Percentiles rank a stretch among this genome's conserved stretches.
Conservation (phyloP, 23 red algal species). For the Gracilaria vermiculophylla region DNA sequence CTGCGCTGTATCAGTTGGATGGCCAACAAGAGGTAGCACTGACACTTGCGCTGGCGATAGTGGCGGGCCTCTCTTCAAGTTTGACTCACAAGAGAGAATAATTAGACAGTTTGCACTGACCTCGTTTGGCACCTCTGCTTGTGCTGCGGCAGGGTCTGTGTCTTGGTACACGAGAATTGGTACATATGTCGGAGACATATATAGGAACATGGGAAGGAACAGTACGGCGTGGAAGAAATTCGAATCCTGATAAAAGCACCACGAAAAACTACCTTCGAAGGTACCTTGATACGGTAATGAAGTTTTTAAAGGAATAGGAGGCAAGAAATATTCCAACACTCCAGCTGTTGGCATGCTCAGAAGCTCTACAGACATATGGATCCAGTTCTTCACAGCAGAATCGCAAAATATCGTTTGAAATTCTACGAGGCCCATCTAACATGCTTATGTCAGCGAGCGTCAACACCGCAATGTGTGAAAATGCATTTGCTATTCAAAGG, state of each 20-base stretch:
- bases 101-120: slow-evolving; percentile 48
- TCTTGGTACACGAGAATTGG: slow-evolving; percentile 55
- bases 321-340: no score
- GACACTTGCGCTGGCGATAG: slow-evolving; percentile 66
- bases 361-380: no score
- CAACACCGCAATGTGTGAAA: no score
- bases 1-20: slow-evolving; percentile 51
- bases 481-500: no score
- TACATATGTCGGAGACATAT: slow-evolving; percentile 24
- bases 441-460: no score
- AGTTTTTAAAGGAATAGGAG: no score
- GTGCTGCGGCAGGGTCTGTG: slow-evolving; percentile 35
- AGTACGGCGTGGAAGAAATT: slow-evolving; percentile 20
- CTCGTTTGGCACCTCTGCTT: slow-evolving; percentile 37
- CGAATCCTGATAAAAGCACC: not conserved
- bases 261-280: not conserved
- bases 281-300: no score
- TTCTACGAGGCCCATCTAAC: no score
- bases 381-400: no score
- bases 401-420: no score
- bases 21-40: slow-evolving; percentile 10
- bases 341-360: no score
- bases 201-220: slow-evolving; percentile 8
- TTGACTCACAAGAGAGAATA: not conserved
- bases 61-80: slow-evolving; percentile 45